Evolutionary conservation across 129 eudicot genomes (phyloP), one percentile per base, ranked within the genome.

Genomic region (Helichrysum umbraculigerum): DNA sequence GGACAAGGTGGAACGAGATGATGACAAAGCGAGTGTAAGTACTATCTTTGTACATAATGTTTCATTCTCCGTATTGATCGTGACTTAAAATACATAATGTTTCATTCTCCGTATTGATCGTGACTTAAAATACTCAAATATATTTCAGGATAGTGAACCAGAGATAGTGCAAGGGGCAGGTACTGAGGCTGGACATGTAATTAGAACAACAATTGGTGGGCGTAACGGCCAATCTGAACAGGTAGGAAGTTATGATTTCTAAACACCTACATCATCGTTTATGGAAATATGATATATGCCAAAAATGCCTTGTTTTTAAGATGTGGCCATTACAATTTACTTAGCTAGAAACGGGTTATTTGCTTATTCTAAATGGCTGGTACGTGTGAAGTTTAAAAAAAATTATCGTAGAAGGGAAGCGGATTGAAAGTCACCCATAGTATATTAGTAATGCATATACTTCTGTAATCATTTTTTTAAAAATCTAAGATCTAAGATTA

Each of bases 151-250:
- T 65, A 87, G 97, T 86, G 99, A 94, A 81, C 97, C 97, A 21
- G 99, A 91, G 81, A 68, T 87, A 65, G 85, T 91, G 64, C 89
- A 86, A 35, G 99, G 97, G 32, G 91, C 89, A 72, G 94, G 96
- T 74, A 82, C 95, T 62, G 97, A 91, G 89, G 92, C 89, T 63
- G 97, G 99, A 65, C 97, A 95, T 86, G 96, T 91, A 14, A 91
- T 95, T 71, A 86, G 94, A 82, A 91, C 94, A 68, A 88, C 90
- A 41, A 83, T 89, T 56, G 99, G 97, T 32, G 99, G 97, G 62
- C 94, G 95, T 72, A 89, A 91, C 72, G 97, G 97, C 78, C 97
- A 95, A 77, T 71, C 99, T 51, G 91, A 84, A 82, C 97, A 91
- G 97, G 99, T 95, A 34, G 54, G 78, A 35, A 67, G 37, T 77